These are phyloP conservation scores for Microsporum canis DNA, from an alignment of 2,329 filamentous ascomycete genomes.

Conservation along the genomic window DNA sequence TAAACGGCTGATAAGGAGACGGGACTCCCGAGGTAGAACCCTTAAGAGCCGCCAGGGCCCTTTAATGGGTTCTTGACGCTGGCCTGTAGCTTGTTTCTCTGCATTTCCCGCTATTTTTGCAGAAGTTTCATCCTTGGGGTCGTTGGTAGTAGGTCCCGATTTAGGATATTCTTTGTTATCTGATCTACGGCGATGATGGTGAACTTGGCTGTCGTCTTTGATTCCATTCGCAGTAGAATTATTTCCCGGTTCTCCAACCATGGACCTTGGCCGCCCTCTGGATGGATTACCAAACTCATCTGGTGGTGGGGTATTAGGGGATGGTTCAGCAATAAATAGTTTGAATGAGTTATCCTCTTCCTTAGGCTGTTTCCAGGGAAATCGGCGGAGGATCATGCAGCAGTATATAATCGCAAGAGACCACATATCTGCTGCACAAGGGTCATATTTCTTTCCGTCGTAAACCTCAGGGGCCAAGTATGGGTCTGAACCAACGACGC, in stretches of 20 bases:
- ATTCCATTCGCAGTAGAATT: not conserved
- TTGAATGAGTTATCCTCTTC: slow-evolving; percentile 90
- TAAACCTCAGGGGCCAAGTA: slow-evolving; percentile 97
- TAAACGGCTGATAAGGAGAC: slow-evolving; percentile 86
- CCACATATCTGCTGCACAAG: slow-evolving; percentile 91
- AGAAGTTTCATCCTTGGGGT: slow-evolving; percentile 9
- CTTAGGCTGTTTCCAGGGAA: slow-evolving; percentile 93
- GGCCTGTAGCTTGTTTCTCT: slow-evolving; percentile 16
- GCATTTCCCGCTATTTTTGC: slow-evolving; percentile 1
- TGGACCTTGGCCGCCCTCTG: slow-evolving; percentile 27
- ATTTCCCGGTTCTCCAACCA: slow-evolving; percentile 22
- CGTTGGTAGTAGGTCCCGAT: slow-evolving; percentile 14
- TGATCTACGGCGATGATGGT: slow-evolving; percentile 7
- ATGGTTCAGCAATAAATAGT: slow-evolving; percentile 76
- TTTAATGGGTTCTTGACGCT: slow-evolving; percentile 63
- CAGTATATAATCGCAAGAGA: slow-evolving; percentile 97
- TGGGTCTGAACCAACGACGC: slow-evolving; percentile 77
- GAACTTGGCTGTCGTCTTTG: slow-evolving; percentile 4
- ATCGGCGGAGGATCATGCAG: slow-evolving; percentile 90
- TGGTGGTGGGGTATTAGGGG: slow-evolving; percentile 49
- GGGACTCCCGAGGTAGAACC: slow-evolving; percentile 74
- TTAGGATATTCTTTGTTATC: slow-evolving; percentile 6
- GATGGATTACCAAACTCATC: slow-evolving; percentile 19
- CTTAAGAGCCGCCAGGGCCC: slow-evolving; percentile 85
- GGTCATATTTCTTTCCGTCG: slow-evolving; percentile 84